Conservation (phyloP, 2,329 filamentous ascomycete genomes). For the Fusarium sp. region DNA sequence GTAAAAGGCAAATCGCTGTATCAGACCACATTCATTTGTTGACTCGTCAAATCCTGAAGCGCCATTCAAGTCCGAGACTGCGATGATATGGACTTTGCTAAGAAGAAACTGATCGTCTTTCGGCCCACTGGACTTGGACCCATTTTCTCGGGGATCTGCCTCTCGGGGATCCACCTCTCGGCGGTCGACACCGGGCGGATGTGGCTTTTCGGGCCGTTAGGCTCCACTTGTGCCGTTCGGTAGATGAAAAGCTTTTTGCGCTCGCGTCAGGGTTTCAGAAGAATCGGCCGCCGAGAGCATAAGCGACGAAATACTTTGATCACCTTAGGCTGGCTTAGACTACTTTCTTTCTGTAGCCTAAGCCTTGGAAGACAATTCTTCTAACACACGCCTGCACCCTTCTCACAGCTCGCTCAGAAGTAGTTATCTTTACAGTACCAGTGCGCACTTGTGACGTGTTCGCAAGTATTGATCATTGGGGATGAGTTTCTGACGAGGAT, state of each 20-base stretch:
- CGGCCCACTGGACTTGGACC: not conserved
- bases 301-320: not conserved
- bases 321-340: too few species aligned
- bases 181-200: not conserved
- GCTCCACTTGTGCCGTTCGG: not conserved
- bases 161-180: not conserved
- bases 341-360: too few species aligned
- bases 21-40: rapidly evolving
- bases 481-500: not conserved
- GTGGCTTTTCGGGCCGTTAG: slow-evolving; percentile 1
- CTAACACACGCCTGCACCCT: too few species aligned
- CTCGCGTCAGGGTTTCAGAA: not conserved
- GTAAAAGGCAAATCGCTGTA: not conserved
- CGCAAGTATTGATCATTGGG: not conserved
- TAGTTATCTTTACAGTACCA: too few species aligned
- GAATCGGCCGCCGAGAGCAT: not conserved
- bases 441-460: not conserved
- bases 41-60: not conserved
- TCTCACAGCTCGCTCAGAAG: too few species aligned
- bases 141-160: not conserved
- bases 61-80: too few species aligned
- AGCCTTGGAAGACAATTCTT: too few species aligned
- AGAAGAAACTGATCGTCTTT: not conserved
- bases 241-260: not conserved
- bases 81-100: not conserved